Conservation (phyloP, 2,329 filamentous ascomycete genomes). For the Pestalotiopsis sp. region DNA sequence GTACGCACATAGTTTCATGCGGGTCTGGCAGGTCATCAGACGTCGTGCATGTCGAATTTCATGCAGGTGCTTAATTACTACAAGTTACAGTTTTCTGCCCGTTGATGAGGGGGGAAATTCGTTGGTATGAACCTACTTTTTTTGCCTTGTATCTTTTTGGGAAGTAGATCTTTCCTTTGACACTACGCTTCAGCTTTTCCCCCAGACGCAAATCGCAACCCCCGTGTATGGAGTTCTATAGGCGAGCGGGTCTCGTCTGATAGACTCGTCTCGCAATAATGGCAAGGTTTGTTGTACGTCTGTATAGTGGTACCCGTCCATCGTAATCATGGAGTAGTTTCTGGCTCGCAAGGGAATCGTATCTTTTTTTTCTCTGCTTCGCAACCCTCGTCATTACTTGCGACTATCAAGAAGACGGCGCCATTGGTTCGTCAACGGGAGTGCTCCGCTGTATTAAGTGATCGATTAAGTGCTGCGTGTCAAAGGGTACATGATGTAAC, state of each 20-base stretch:
- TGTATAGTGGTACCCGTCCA: not conserved
- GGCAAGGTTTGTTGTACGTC: not conserved
- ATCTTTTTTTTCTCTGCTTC: not conserved
- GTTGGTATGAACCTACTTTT: not conserved
- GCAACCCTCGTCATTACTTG: not conserved
- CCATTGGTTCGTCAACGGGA: not conserved
- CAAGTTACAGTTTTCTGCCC: not conserved
- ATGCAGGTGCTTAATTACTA: not conserved
- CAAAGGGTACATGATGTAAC: slow-evolving; percentile 6
- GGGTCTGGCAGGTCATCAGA: slow-evolving; percentile 14
- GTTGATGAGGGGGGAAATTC: not conserved
- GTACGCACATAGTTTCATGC: slow-evolving; percentile 8
- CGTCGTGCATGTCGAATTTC: slow-evolving; percentile 4
- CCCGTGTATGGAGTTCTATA: not conserved
- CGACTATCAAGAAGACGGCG: not conserved
- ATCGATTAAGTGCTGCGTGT: slow-evolving; percentile 1
- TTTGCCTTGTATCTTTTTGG: not conserved
- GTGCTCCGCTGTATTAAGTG: slow-evolving; percentile 9
- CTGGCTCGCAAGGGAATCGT: not conserved
- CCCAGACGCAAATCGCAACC: not conserved
- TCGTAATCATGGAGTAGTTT: not conserved
- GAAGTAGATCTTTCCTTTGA: not conserved
- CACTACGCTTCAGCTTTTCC: not conserved
- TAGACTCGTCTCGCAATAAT: not conserved
- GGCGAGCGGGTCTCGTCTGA: not conserved